Base-by-base conservation (phyloP, 306 rosid genomes). In the Trichosanthes truncata region DNA sequence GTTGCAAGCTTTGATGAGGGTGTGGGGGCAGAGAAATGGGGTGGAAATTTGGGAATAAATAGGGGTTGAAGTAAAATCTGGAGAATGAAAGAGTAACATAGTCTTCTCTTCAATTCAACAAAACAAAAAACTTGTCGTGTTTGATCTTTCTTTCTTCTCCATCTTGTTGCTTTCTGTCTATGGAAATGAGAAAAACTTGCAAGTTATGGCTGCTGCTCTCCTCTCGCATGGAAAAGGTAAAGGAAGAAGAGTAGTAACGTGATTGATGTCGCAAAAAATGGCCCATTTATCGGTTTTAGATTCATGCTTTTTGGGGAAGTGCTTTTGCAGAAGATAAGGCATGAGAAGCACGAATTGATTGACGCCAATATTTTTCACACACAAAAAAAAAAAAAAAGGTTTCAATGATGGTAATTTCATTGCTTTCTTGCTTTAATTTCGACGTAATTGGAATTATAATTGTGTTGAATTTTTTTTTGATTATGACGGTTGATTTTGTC, bases 211-310 rank as follows among this genome's bases (percentile, higher is more conserved):
- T 26, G 53, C 35, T 61, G 11, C 20, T 29, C 13, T 40, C 9
- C 2, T 43, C 73, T 41, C 21, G n/a, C 31, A 40, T 8, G 33
- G 26, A 21, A 9, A 38, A n/a, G 52, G 15, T 12, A 40, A n/a
- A n/a, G 51, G 51, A 62, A 68, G 48, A 26, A 12, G 52, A 68
- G 29, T 68, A 56, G 10, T 10, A 68, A 40, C 76, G 35, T 69
- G 76, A 69, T 68, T 43, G 76, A 43, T 69, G 36, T 69, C 76
- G 23, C n/a, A 21, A 25, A 12, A 67, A 38, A 67, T 67, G 74
- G 31, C 4, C 51, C 31, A 67, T 21, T 0, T 48, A 23, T 57
- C 14, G 14, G 20, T 61, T 57, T 57, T 20, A 18, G 65, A 40
- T 21, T n/a, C 38, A 66, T 36, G 73, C 46, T n/a, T n/a, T 67